Percentiles rank a stretch among this genome's conserved stretches.
phyloP scores from a whole-genome alignment of 495 filamentous ascomycete genomes.

The Lepidopterella palustris region DNA sequence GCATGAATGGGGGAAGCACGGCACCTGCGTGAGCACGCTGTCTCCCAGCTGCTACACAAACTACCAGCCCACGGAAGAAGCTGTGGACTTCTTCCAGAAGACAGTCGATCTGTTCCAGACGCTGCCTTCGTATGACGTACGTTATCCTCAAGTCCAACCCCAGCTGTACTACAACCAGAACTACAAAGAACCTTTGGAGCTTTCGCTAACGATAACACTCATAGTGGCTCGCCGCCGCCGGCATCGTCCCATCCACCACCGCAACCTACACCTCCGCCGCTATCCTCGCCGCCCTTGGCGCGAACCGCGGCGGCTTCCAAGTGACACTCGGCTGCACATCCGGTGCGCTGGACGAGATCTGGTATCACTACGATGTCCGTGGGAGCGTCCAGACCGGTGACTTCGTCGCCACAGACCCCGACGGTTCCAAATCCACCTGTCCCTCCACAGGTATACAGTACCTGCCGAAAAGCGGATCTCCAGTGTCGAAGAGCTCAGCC shows the following conservation, averaged over 20 bases:
- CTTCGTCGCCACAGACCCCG: constrained; percentile 60
- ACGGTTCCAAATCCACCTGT: constrained; percentile 59
- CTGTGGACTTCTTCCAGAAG: constrained; percentile 56
- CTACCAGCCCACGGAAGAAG: constrained; percentile 54
- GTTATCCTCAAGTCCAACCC: constrained; percentile 7
- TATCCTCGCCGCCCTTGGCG: constrained; percentile 58
- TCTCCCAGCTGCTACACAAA: constrained; percentile 64
- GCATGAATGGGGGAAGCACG: constrained; percentile 88
- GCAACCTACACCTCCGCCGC: constrained; percentile 58
- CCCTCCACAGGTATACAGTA: constrained; percentile 57
- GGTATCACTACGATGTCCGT: constrained; percentile 78
- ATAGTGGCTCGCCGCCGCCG: constrained; percentile 52
- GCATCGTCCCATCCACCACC: constrained; percentile 55
- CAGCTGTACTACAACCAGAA: background rate
- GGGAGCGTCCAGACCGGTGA: constrained; percentile 69
- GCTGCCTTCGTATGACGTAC: constrained; percentile 54
- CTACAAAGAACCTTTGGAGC: no score
- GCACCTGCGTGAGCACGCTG: constrained; percentile 64
- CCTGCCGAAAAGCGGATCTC: constrained; percentile 49
- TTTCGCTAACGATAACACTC: background rate
- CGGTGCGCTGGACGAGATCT: constrained; percentile 64
- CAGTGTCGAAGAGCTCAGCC: background rate
- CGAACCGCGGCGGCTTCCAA: constrained; percentile 50
- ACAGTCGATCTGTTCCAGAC: constrained; percentile 57
- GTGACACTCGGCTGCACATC: constrained; percentile 65